Conservation (phyloP, 805 yeast species). For the Ogataea nonfermentans region DNA sequence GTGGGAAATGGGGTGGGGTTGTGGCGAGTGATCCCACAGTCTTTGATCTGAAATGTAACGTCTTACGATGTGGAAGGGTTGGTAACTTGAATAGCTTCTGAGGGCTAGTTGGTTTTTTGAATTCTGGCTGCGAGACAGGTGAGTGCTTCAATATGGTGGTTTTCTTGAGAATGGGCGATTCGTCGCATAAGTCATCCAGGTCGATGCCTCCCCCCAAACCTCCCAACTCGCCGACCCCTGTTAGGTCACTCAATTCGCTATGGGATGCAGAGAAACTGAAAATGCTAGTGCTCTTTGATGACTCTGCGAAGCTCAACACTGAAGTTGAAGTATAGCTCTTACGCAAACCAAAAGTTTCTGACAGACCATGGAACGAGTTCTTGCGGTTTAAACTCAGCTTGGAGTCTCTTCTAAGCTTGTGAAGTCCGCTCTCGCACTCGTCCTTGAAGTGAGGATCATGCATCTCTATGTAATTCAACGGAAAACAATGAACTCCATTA, state of each 20-base stretch:
- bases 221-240: slow-evolving; percentile 25
- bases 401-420: slow-evolving; percentile 37
- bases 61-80: slow-evolving; percentile 18
- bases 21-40: slow-evolving; percentile 25
- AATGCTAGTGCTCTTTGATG: slow-evolving; percentile 13
- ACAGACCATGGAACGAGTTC: slow-evolving; percentile 21
- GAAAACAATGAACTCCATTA: slow-evolving; percentile 56
- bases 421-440: slow-evolving; percentile 43
- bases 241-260: not conserved
- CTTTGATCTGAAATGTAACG: slow-evolving; percentile 27
- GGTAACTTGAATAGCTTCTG: slow-evolving; percentile 22
- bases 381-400: slow-evolving; percentile 30
- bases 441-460: slow-evolving; percentile 54
- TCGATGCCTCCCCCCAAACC: slow-evolving; percentile 27
- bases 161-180: slow-evolving; percentile 20
- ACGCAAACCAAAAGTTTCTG: slow-evolving; percentile 13
- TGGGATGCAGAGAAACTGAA: slow-evolving; percentile 4
- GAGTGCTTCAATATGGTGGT: slow-evolving; percentile 8
- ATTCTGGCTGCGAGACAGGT: slow-evolving; percentile 2
- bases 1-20: slow-evolving; percentile 17
- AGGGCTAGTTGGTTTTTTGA: slow-evolving; percentile 3
- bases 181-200: slow-evolving; percentile 27
- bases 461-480: slow-evolving; percentile 86
- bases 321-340: slow-evolving; percentile 21
- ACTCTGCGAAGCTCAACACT: slow-evolving; percentile 25